phyloP scores from a whole-genome alignment of 2,329 filamentous ascomycete genomes.

The Cordyceps militaris region DNA sequence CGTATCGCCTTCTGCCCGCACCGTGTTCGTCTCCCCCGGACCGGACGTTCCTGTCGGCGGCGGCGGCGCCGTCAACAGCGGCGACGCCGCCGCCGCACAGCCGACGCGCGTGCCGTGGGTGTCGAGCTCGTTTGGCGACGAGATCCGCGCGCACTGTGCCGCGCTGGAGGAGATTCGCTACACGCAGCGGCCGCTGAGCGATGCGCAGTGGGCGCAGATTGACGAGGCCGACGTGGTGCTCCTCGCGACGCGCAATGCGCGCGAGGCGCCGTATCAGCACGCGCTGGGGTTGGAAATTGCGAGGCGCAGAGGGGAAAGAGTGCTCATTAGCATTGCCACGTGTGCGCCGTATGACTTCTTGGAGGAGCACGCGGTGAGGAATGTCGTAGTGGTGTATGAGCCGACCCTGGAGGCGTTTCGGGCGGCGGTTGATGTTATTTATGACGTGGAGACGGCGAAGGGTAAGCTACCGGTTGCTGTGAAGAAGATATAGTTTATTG shows the following conservation, averaged over 20 bases:
- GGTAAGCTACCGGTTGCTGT: conserved; percentile 17
- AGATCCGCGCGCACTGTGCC: conserved; percentile 15
- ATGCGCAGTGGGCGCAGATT: conserved; percentile 17
- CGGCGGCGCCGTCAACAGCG: conserved; percentile 18
- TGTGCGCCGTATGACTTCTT: conserved; percentile 23
- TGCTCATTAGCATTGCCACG: conserved; percentile 19
- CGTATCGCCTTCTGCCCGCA: conserved; percentile 14
- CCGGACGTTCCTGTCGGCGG: conserved; percentile 20
- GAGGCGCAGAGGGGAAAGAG: conserved; percentile 11
- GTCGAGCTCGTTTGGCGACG: conserved; percentile 18
- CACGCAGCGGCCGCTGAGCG: conserved; percentile 14
- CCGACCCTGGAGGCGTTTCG: conserved; percentile 21
- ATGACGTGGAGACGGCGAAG: conserved; percentile 14
- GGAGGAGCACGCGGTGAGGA: conserved; percentile 17
- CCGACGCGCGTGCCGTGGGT: conserved; percentile 23
- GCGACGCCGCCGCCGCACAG: conserved; percentile 13
- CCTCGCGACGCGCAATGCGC: conserved; percentile 21
- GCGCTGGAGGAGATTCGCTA: conserved; percentile 18
- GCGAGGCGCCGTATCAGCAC: conserved; percentile 20
- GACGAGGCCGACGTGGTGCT: conserved; percentile 19
- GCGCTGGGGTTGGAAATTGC: conserved; percentile 18
- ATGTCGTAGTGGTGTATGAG: conserved; percentile 21
- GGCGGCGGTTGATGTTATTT: conserved; percentile 18
- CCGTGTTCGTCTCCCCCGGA: conserved; percentile 21
- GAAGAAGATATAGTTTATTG: not conserved